Percentiles rank a stretch among this genome's conserved stretches.
phyloP scores from a whole-genome alignment of 1,284 basidiomycete genomes.

The Ustilago vetiveriae region DNA sequence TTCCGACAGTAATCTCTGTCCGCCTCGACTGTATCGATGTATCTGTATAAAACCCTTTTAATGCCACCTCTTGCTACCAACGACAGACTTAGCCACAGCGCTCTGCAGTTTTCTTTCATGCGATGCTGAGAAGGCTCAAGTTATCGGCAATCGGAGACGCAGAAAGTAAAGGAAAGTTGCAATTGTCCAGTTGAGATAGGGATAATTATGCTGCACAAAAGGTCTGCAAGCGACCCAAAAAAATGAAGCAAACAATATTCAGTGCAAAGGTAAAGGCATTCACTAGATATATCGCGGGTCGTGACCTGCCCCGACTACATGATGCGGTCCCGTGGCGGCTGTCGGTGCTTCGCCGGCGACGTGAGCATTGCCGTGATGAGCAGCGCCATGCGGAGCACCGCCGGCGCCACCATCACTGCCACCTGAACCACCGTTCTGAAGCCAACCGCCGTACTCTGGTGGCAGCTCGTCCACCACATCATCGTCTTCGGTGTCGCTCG shows the following conservation, averaged over 20 bases:
- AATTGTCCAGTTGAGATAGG: too few species aligned
- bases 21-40: too few species aligned
- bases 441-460: conserved; percentile 51
- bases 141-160: too few species aligned
- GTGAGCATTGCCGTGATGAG: background rate
- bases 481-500: conserved; percentile 48
- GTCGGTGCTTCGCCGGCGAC: background rate
- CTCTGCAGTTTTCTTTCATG: too few species aligned
- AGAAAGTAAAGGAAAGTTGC: background rate
- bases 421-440: conserved; percentile 6
- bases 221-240: too few species aligned
- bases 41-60: too few species aligned
- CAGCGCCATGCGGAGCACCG: background rate
- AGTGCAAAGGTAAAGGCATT: too few species aligned
- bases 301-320: background rate
- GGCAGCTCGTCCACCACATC: conserved; percentile 45
- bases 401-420: background rate
- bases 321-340: background rate
- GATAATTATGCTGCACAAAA: too few species aligned
- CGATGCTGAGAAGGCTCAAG: too few species aligned
- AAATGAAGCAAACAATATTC: too few species aligned
- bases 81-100: too few species aligned
- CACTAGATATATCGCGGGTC: too few species aligned
- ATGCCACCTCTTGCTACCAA: background rate
- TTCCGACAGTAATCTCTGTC: conserved; percentile 33